Evolutionary conservation across 257 asterid genomes (phyloP).

Genomic region (Solanum paucissectum): DNA sequence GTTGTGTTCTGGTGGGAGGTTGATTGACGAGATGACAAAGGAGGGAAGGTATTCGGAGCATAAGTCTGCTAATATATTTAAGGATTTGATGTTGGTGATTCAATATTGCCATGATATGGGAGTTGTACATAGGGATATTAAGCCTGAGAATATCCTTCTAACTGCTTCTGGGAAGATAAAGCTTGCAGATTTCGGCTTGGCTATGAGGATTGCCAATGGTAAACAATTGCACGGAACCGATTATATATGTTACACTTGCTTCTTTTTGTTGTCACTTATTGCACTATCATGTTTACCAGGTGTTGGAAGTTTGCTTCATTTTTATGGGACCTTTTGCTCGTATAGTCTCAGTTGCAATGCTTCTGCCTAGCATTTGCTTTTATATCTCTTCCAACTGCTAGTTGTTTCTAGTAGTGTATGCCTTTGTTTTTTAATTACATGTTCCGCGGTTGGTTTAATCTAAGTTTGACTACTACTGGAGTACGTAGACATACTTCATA

Average conservation of each 20-base stretch:
- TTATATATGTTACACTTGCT: background rate
- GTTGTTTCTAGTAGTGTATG: background rate
- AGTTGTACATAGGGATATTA: constrained; percentile 39
- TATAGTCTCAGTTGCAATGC: background rate
- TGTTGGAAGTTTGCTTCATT: background rate
- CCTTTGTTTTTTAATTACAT: background rate
- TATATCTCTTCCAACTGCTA: background rate
- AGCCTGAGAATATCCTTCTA: constrained; percentile 41
- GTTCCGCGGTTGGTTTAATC: background rate
- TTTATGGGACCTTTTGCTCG: background rate
- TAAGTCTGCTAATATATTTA: constrained; percentile 32
- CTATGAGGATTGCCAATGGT: constrained; percentile 44
- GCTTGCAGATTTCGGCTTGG: constrained; percentile 47
- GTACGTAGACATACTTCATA: background rate
- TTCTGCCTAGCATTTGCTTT: background rate
- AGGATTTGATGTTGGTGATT: constrained; percentile 35
- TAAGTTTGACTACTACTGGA: background rate
- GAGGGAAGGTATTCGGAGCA: constrained; percentile 27
- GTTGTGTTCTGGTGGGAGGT: constrained; percentile 40
- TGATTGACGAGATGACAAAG: constrained; percentile 33
- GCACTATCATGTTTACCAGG: background rate
- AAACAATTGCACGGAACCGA: background rate
- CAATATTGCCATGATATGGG: constrained; percentile 50
- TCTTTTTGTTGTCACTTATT: background rate
- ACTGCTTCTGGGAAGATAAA: constrained; percentile 34